Evolutionary conservation across 2,329 filamentous ascomycete genomes (phyloP), one percentile per base, ranked within the genome.

Genomic region (Colletotrichum somersetense): DNA sequence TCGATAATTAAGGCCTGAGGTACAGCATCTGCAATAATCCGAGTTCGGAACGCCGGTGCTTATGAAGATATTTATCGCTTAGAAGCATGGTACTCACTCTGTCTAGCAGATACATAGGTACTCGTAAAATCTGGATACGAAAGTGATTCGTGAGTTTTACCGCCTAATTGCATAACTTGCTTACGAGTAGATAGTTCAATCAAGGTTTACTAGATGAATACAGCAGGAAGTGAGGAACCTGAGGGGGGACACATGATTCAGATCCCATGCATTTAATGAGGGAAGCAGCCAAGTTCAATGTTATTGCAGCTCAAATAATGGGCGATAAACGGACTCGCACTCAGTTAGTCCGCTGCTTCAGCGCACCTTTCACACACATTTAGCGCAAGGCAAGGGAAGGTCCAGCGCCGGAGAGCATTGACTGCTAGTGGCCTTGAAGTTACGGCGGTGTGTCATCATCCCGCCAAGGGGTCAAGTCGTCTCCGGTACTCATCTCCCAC

Each of bases 41-140:
- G 59, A 35, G 61, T 53, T 38, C 33, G 18, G 18, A 35, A 46
- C 35, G 62, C 42, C 26, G 40, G 38, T 61, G 52, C 63, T 56
- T 55, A 46, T 66, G 46, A n/a, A 66, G n/a, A 63, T 30, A 4
- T 46, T 33, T 48, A 70, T 61, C 48, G 55, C 67, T 61, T 66
- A 70, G 56, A 16, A 20, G 48, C 26, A 48, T 33, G 20, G 12
- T 5, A 35, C 33, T 26, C 10, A 12, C 11, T 4, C 20, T 38
- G 12, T 10, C n/a, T 12, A 6, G 14, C 16, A 26, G 18, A 6
- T 44, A 42, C 30, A 30, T 30, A 30, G 40, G 16, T 42, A 42
- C 5, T 3, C 30, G 30, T 23, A 57, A 57, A 26, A n/a, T 5
- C 30, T 30, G 3, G 4, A 30, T 4, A 40, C 8, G 20, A 14